Conservation (phyloP, 2,329 filamentous ascomycete genomes). For the Beauveria sp. region DNA sequence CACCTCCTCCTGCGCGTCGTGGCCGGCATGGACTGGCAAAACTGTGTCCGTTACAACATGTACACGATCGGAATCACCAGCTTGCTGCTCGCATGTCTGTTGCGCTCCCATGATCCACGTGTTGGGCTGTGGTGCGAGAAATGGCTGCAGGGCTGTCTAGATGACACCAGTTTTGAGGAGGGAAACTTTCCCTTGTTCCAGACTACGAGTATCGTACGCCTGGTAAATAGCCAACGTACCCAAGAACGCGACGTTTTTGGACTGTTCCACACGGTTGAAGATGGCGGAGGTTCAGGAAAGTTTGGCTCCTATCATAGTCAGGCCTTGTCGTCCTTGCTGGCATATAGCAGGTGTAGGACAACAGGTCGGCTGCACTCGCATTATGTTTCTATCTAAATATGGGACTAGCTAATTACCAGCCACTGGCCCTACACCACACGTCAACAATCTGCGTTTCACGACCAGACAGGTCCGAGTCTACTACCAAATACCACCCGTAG, state of each 20-base stretch:
- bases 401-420: constrained; percentile 26
- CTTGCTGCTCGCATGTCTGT: constrained; percentile 14
- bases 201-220: constrained; percentile 12
- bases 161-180: constrained; percentile 14
- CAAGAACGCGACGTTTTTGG: constrained; percentile 7
- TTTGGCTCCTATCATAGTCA: constrained; percentile 13
- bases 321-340: neutral
- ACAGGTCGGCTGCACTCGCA: constrained; percentile 6
- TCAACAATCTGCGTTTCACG: constrained; percentile 39
- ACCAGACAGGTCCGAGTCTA: constrained; percentile 36
- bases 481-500: constrained; percentile 52
- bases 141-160: constrained; percentile 15
- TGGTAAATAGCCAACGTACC: constrained; percentile 14
- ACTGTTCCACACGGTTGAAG: constrained; percentile 13
- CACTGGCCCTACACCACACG: constrained; percentile 52
- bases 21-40: constrained; percentile 17
- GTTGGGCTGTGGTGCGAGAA: constrained; percentile 16
- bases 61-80: constrained; percentile 18
- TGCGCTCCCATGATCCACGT: constrained; percentile 9
- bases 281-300: constrained; percentile 12
- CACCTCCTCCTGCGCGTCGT: constrained; percentile 17
- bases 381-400: neutral
- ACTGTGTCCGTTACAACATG: constrained; percentile 16
- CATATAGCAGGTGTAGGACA: constrained; percentile 10
- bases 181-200: constrained; percentile 18